phyloP scores from a whole-genome alignment of 164 flowering plant genomes.

The Macadamia integrifolia region DNA sequence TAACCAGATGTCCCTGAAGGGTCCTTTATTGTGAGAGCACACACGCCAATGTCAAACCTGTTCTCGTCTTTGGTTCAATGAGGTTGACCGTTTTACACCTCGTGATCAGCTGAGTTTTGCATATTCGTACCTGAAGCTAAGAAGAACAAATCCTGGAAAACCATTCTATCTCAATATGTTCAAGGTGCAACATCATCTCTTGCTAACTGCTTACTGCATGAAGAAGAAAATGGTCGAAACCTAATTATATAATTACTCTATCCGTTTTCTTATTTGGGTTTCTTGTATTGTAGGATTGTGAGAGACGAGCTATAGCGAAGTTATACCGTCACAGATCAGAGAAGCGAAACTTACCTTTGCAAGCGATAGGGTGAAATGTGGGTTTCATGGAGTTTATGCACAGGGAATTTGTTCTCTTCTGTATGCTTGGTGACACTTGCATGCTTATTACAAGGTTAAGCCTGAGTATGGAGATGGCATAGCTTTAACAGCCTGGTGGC shows the following conservation, averaged over 20 bases:
- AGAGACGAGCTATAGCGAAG: conserved; percentile 72
- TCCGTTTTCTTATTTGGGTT: conserved; percentile 1
- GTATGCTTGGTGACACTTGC: neutral
- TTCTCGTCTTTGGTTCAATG: conserved; percentile 99
- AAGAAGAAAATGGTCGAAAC: neutral
- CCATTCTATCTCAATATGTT: conserved; percentile 89
- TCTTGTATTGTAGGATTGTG: conserved; percentile 62
- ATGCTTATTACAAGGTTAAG: conserved; percentile 1
- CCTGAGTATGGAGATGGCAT: neutral
- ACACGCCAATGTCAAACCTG: conserved; percentile 96
- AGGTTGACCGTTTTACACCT: conserved; percentile 92
- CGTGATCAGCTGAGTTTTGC: conserved; percentile 98
- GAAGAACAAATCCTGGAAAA: conserved; percentile 72
- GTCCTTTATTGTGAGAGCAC: conserved; percentile 89
- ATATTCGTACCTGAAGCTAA: conserved; percentile 77
- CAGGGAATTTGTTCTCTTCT: neutral
- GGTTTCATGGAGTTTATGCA: neutral
- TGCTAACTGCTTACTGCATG: neutral
- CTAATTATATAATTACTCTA: too few relatives aligned
- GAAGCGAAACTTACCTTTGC: conserved; percentile 35
- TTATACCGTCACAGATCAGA: conserved; percentile 72
- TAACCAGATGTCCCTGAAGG: conserved; percentile 98
- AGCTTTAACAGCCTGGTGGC: neutral
- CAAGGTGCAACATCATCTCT: conserved; percentile 48
- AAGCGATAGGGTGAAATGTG: conserved; percentile 21